Conservation (phyloP, 495 filamentous ascomycete species). For the Amniculicola lignicola region DNA sequence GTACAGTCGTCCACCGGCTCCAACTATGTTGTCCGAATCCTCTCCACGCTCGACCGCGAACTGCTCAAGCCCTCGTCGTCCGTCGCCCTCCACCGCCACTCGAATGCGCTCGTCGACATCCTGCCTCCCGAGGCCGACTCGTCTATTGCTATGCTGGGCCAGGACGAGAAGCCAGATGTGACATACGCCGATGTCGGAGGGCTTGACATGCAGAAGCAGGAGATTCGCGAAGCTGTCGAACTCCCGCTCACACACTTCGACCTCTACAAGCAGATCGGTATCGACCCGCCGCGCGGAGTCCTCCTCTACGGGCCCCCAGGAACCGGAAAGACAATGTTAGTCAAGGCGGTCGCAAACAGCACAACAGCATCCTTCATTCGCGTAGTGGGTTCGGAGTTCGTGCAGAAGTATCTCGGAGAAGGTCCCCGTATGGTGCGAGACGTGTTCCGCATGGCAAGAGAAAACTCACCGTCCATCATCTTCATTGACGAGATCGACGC, state of each 20-base stretch:
- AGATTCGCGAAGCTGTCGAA: constrained; percentile 96
- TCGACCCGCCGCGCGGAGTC: constrained; percentile 94
- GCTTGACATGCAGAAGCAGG: constrained; percentile 99
- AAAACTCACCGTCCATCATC: constrained; percentile 97
- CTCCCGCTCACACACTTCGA: constrained; percentile 95
- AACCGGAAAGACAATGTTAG: constrained; percentile 98
- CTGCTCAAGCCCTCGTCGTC: constrained; percentile 95
- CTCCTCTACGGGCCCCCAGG: constrained; percentile 94
- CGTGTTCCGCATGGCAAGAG: constrained; percentile 97
- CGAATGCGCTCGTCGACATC: constrained; percentile 96
- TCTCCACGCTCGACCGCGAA: constrained; percentile 97
- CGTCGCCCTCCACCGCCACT: constrained; percentile 95
- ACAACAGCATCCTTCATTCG: constrained; percentile 98
- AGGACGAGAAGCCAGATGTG: constrained; percentile 96
- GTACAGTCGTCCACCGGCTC: constrained; percentile 97
- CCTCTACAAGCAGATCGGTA: constrained; percentile 96
- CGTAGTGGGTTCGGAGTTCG: constrained; percentile 95
- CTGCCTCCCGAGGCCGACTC: constrained; percentile 96
- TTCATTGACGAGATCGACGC: constrained; percentile 99
- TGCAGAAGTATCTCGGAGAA: constrained; percentile 97
- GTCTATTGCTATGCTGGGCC: constrained; percentile 95
- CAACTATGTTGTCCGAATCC: constrained; percentile 97
- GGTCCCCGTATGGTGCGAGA: constrained; percentile 98
- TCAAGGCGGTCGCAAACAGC: constrained; percentile 96
- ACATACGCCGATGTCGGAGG: constrained; percentile 98